Conservation (phyloP, 371 early-diverging fungal genomes). For the Mortierella sp. region DNA sequence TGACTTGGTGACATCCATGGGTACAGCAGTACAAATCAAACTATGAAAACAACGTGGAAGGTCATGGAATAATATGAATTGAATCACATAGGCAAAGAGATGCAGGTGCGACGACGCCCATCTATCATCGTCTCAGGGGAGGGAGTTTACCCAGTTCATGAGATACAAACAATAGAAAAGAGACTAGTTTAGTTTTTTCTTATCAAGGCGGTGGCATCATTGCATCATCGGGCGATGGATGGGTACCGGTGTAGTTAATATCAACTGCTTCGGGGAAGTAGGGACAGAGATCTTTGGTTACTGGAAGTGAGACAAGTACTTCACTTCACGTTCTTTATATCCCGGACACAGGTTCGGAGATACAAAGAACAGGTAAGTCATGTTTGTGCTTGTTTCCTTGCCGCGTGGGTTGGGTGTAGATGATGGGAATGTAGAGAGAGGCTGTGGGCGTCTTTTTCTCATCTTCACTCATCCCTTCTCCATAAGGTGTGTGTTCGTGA, state of each 20-base stretch:
- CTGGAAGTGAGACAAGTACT: too few species aligned
- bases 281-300: too few species aligned
- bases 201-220: not conserved
- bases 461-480: not conserved
- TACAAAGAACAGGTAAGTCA: too few species aligned
- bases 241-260: too few species aligned
- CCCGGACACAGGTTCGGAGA: too few species aligned
- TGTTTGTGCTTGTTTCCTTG: not conserved
- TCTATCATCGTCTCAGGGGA: not conserved
- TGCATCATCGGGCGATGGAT: not conserved
- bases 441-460: too few species aligned
- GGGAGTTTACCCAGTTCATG: not conserved
- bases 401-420: not conserved
- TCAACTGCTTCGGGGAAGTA: not conserved
- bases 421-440: not conserved
- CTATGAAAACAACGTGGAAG: constrained; percentile 11
- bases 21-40: not conserved
- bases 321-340: too few species aligned
- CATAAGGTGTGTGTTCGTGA: not conserved
- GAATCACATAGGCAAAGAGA: not conserved
- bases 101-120: not conserved
- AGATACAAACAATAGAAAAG: not conserved
- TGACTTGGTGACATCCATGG: not conserved
- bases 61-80: not conserved
- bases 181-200: not conserved